Evolutionary conservation across 345 rosid genomes (phyloP), one percentile per base, ranked within the genome.

Genomic region (Durio zibethinus): DNA sequence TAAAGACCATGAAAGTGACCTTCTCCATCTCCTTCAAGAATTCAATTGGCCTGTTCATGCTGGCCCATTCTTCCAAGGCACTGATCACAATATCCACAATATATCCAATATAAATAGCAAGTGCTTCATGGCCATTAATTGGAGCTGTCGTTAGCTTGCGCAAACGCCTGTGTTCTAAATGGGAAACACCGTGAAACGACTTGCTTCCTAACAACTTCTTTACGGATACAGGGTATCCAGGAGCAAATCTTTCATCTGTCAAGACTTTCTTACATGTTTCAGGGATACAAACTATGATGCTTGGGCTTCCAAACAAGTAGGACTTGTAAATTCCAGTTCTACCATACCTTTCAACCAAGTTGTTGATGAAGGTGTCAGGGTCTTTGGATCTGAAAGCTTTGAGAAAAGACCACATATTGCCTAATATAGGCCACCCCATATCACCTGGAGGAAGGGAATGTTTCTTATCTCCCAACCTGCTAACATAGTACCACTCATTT

Each of bases 331-430:
- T 75, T 11, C 88, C 85, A 1, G 71, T 75, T 36, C 83, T 38
- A 2, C 84, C 86, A 43, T 76, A 75, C 60, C 67, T 67, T 36
- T 21, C 4, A 20, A 53, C 67, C 43, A 68, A 36, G 75, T 68
- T 57, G 57, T 20, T 54, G 45, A 77, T 54, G 80, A 77, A 69
- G 48, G 80, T 29, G 31, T 67, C 67, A 10, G 75, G 80, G 57
- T 69, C 63, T 27, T 74, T 54, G 48, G 89, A 83, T 61, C 79
- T 87, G 86, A 84, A 86, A 77, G 89, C 83, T 63, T 60, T 79
- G 70, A 82, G 82, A 70, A 88, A 87, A 23, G 88, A 78, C 76
- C 42, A 54, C 92, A 84, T 86, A 43, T 82, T 87, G 12, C 80
- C 80, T 0, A 77, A 11, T 9, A 77, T 40, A 69, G 80, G 75